A percentile compares a stretch with the other conserved stretches of the same genome.
Conservation (phyloP, 257 asterid genomes). For the Solanum sejunctum region DNA sequence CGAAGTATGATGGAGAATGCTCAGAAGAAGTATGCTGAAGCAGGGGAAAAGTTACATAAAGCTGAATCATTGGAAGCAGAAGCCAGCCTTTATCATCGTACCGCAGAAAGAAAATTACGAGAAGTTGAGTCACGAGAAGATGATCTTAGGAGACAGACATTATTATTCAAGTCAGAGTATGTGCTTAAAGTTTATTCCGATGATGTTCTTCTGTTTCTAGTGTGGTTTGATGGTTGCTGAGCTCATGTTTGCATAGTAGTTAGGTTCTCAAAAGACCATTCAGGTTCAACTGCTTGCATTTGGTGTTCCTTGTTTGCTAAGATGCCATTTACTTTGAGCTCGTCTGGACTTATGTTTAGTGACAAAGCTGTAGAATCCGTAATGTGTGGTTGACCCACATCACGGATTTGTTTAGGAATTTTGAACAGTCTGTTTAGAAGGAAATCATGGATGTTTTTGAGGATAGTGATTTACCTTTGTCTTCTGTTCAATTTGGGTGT, state of each 20-base stretch:
- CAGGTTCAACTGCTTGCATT: neutral
- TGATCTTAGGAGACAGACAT: conserved; percentile 68
- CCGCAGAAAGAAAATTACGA: conserved; percentile 79
- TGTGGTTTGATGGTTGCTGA: neutral
- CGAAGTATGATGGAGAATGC: conserved; percentile 60
- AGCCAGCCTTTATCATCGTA: conserved; percentile 65
- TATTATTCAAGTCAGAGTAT: conserved; percentile 69
- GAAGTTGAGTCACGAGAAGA: conserved; percentile 96
- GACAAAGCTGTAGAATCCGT: neutral
- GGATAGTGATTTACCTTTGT: neutral
- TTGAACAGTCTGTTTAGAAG: neutral
- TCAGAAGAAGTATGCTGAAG: conserved; percentile 47
- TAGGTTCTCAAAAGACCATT: neutral
- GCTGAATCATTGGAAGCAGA: conserved; percentile 86
- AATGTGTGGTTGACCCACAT: neutral
- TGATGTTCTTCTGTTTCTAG: neutral
- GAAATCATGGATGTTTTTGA: neutral
- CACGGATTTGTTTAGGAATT: neutral
- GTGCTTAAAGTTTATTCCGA: conserved; percentile 9
- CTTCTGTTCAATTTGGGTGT: neutral
- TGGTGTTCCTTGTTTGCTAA: neutral
- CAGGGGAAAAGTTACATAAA: conserved; percentile 52
- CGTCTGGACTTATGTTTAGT: neutral
- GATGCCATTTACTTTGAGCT: neutral
- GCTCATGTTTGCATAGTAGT: neutral